These are phyloP conservation scores for Rhododendron ovatum DNA, from an alignment of 148 eudicot species.

Conservation along the genomic window DNA sequence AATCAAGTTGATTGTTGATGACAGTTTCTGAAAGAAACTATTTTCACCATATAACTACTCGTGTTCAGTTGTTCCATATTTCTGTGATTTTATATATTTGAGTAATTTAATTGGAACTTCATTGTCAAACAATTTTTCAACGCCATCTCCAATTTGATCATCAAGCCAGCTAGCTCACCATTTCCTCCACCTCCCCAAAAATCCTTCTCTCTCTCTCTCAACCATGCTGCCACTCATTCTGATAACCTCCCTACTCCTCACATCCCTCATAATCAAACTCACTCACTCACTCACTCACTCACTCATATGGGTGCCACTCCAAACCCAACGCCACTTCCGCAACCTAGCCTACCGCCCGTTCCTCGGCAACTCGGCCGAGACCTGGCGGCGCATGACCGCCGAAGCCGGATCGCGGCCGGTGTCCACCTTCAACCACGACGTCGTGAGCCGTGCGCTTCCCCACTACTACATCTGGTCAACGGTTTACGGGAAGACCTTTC, in stretches of 20 bases:
- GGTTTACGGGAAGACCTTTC: constrained; percentile 53
- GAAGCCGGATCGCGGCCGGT: constrained; percentile 44
- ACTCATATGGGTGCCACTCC: constrained; percentile 50
- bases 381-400: constrained; percentile 39
- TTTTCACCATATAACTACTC: too few relatives aligned
- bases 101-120: not conserved
- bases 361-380: constrained; percentile 52
- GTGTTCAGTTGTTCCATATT: too few relatives aligned
- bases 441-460: constrained; percentile 47
- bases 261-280: constrained; percentile 19
- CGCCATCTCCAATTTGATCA: not conserved
- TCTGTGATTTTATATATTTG: too few relatives aligned
- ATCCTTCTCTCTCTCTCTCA: not conserved
- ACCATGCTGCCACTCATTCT: constrained; percentile 12
- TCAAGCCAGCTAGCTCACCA: not conserved
- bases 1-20: too few relatives aligned
- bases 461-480: constrained; percentile 61
- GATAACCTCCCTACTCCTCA: not conserved
- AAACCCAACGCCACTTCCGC: constrained; percentile 39
- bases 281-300: constrained; percentile 31
- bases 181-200: not conserved
- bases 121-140: not conserved
- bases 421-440: constrained; percentile 36
- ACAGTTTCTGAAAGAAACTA: too few relatives aligned
- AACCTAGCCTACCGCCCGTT: constrained; percentile 55